Evolutionary conservation across 208 protist species (phyloP).

Genomic region (Trichomonas gallinae): DNA sequence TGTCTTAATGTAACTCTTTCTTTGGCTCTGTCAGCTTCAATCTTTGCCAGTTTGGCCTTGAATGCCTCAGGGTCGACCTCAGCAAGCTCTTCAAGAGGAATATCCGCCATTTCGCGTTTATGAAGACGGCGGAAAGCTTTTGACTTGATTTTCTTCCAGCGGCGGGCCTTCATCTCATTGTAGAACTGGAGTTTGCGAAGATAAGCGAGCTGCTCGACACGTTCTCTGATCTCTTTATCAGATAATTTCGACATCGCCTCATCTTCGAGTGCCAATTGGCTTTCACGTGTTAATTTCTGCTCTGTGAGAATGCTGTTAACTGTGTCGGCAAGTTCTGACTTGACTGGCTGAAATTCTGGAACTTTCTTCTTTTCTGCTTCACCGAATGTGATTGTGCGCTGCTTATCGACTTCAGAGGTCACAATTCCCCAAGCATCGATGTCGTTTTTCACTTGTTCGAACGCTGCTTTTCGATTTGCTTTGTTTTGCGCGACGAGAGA

Average conservation of each 20-base stretch:
- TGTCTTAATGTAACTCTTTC: not conserved
- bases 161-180: slow-evolving; percentile 31
- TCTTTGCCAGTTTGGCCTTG: not conserved
- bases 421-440: not conserved
- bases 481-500: not conserved
- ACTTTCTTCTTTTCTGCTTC: not conserved
- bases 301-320: not conserved
- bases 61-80: slow-evolving; percentile 20
- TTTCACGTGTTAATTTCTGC: slow-evolving; percentile 5
- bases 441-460: not conserved
- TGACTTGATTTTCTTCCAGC: slow-evolving; percentile 39
- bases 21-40: not conserved
- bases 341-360: not conserved
- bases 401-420: not conserved
- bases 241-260: not conserved
- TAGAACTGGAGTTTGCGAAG: slow-evolving; percentile 34
- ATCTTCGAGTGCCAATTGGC: not conserved
- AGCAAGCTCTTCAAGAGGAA: slow-evolving; percentile 2
- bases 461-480: not conserved
- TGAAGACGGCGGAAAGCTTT: slow-evolving; percentile 30
- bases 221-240: slow-evolving; percentile 19
- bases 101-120: slow-evolving; percentile 23
- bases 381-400: not conserved
- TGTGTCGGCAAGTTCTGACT: not conserved
- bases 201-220: slow-evolving; percentile 29